These are phyloP conservation scores for Suillus spraguei DNA, from an alignment of 768 basidiomycete genomes.

Conservation along the genomic window DNA sequence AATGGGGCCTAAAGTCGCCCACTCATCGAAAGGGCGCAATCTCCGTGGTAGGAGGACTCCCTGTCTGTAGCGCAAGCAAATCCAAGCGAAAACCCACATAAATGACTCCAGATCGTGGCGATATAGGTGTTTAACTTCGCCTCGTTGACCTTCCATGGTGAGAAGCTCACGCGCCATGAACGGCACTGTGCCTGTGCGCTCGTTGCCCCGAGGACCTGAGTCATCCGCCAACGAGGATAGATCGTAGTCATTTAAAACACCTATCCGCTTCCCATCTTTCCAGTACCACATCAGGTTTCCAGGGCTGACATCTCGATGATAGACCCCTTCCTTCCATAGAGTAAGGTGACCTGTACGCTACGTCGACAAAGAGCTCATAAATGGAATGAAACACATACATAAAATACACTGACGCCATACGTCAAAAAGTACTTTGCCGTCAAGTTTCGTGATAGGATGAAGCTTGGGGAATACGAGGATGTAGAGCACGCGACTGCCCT, in stretches of 20 bases:
- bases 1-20: not conserved
- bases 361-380: not conserved
- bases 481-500: not conserved
- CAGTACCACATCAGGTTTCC: slow-evolving; percentile 20
- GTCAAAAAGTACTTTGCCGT: too few relatives aligned
- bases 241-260: slow-evolving; percentile 19
- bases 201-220: not conserved
- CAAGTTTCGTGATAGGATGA: too few relatives aligned
- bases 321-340: not conserved
- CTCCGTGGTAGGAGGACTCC: not conserved
- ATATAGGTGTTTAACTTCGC: not conserved
- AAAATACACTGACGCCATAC: too few relatives aligned
- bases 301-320: slow-evolving; percentile 13
- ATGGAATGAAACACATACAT: too few relatives aligned
- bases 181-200: not conserved
- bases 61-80: not conserved
- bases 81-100: not conserved
- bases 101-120: not conserved
- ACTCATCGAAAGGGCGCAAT: not conserved
- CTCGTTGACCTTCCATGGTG: not conserved
- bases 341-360: not conserved
- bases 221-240: not conserved
- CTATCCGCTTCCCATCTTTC: not conserved
- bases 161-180: not conserved
- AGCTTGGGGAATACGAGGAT: too few relatives aligned